A percentile compares a stretch with the other conserved stretches of the same genome.
These are phyloP conservation scores for Amyloporia xantha DNA, from an alignment of 768 basidiomycete species.

Conservation along the genomic window DNA sequence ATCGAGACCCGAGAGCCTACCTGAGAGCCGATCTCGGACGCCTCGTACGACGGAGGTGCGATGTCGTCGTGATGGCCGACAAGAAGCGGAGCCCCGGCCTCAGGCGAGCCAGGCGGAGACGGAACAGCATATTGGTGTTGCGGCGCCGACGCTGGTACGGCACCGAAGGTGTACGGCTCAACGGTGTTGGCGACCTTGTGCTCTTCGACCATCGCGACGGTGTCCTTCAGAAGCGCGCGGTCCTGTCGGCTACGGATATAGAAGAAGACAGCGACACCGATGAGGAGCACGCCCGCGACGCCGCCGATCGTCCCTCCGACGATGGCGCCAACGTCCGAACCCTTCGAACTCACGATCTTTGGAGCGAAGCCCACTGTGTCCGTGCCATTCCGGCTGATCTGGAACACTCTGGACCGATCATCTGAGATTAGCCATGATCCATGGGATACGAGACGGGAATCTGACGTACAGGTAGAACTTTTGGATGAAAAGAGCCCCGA, in stretches of 20 bases:
- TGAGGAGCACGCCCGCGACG: conserved; percentile 19
- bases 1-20: background rate
- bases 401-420: conserved; percentile 18
- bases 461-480: conserved; percentile 21
- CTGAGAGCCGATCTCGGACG: conserved; percentile 6
- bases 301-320: conserved; percentile 26
- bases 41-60: conserved; percentile 21
- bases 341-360: conserved; percentile 9
- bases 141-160: background rate
- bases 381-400: conserved; percentile 15
- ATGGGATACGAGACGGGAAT: background rate
- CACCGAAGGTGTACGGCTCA: conserved; percentile 20
- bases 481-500: conserved; percentile 22
- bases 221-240: conserved; percentile 16
- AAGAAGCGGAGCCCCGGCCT: conserved; percentile 11
- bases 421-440: background rate
- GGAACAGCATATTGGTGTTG: background rate
- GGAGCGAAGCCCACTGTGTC: conserved; percentile 20
- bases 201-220: conserved; percentile 17
- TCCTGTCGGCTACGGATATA: conserved; percentile 19
- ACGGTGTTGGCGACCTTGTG: conserved; percentile 19
- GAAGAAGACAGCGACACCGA: conserved; percentile 22
- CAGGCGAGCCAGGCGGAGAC: conserved; percentile 6
- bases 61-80: conserved; percentile 7
- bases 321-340: conserved; percentile 22